These are phyloP conservation scores for Solanum ossicruentum DNA, from an alignment of 257 asterid genomes.

Conservation along the genomic window DNA sequence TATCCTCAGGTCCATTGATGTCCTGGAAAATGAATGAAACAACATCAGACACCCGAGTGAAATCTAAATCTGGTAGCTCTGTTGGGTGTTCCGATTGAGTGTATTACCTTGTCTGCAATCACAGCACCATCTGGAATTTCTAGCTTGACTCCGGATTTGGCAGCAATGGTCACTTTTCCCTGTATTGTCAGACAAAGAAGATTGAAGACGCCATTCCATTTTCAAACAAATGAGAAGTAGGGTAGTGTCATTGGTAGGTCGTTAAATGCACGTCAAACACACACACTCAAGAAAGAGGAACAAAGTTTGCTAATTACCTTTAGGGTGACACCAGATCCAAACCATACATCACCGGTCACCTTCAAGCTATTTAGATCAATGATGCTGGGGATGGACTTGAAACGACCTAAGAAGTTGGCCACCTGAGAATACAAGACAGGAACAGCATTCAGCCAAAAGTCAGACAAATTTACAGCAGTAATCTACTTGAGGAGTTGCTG, in stretches of 20 bases:
- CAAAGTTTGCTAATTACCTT: conserved; percentile 34
- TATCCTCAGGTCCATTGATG: not conserved
- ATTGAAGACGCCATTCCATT: not conserved
- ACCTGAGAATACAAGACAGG: conserved; percentile 28
- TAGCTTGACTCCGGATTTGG: conserved; percentile 57
- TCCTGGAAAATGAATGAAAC: not conserved
- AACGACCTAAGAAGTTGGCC: conserved; percentile 67
- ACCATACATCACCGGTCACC: conserved; percentile 88
- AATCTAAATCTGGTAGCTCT: not conserved
- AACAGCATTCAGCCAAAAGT: not conserved
- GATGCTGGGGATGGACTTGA: conserved; percentile 95
- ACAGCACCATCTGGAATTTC: conserved; percentile 78
- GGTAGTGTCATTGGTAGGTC: not conserved
- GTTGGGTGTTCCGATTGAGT: not conserved
- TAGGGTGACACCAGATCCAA: conserved; percentile 59
- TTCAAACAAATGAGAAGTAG: not conserved
- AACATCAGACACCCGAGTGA: not conserved
- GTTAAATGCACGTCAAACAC: not conserved
- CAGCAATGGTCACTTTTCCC: conserved; percentile 83
- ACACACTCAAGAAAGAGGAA: not conserved
- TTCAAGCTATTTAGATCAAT: conserved; percentile 77
- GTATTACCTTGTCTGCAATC: conserved; percentile 63
- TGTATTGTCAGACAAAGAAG: not conserved
- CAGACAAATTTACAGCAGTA: not conserved
- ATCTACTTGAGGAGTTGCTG: not conserved